Percentiles rank a stretch among this genome's conserved stretches.
Evolutionary conservation across 148 eudicot genomes (phyloP).

Genomic region (Chenopodium formosanum): DNA sequence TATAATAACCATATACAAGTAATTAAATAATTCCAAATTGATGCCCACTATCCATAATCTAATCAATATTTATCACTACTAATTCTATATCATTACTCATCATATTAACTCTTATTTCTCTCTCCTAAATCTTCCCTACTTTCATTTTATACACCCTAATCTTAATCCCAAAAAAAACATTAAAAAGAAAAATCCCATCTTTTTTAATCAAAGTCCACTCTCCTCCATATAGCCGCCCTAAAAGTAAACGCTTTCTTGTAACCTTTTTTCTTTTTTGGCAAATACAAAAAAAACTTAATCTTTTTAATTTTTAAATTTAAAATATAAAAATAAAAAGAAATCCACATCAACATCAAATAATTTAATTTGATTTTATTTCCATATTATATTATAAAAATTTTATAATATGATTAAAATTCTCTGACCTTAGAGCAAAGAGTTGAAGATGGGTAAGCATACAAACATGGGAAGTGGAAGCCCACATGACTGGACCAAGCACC

Average conservation of each 20-base stretch:
- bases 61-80: conserved; percentile 9
- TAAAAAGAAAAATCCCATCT: background rate
- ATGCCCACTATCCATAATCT: conserved; percentile 28
- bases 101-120: conserved; percentile 17
- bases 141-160: conserved; percentile 11
- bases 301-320: background rate
- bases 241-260: conserved; percentile 28
- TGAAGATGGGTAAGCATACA: conserved; percentile 27
- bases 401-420: background rate
- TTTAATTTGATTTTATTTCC: background rate
- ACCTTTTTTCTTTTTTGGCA: too few relatives aligned
- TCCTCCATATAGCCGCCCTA: conserved; percentile 20
- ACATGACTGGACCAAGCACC: conserved; percentile 49
- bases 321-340: background rate
- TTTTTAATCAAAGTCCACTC: conserved; percentile 31
- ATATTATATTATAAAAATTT: background rate
- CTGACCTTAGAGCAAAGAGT: conserved; percentile 19
- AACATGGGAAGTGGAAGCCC: conserved; percentile 43
- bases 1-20: background rate
- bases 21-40: conserved; percentile 15
- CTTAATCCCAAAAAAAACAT: background rate
- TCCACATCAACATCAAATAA: conserved; percentile 21
- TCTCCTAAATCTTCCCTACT: conserved; percentile 17
- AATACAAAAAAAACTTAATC: too few relatives aligned
- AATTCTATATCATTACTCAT: conserved; percentile 23